phyloP scores from a whole-genome alignment of 1,284 basidiomycete genomes.

The Marasmius tenuissimus region DNA sequence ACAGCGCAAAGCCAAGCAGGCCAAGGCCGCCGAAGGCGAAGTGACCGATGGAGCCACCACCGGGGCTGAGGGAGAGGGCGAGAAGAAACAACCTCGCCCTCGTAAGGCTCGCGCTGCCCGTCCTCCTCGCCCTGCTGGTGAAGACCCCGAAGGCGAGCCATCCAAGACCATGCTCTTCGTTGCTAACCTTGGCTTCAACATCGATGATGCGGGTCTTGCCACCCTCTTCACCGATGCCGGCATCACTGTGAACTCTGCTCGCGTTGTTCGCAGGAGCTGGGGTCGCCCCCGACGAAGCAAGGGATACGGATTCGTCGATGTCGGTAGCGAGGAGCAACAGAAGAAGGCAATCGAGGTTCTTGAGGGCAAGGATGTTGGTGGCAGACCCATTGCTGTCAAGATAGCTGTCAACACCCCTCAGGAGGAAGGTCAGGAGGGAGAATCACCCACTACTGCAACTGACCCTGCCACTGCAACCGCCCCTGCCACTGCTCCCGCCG shows the following conservation, averaged over 20 bases:
- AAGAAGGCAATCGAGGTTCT: conserved; percentile 80
- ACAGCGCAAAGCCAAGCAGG: conserved; percentile 63
- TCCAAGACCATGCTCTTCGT: conserved; percentile 90
- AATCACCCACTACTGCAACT: conserved; percentile 26
- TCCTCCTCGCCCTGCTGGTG: conserved; percentile 63
- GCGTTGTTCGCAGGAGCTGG: conserved; percentile 83
- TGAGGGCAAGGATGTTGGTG: conserved; percentile 81
- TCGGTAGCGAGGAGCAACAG: conserved; percentile 82
- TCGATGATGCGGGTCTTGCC: conserved; percentile 78
- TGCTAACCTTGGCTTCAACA: conserved; percentile 90
- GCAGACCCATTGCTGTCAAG: conserved; percentile 83
- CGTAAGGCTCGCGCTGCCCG: conserved; percentile 65
- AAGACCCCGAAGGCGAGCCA: conserved; percentile 77
- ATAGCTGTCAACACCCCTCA: conserved; percentile 73
- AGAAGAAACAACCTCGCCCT: conserved; percentile 52
- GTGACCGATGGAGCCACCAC: conserved; percentile 33
- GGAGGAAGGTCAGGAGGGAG: conserved; percentile 44
- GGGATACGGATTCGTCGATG: conserved; percentile 94
- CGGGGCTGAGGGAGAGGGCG: neutral
- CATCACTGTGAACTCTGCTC: conserved; percentile 79
- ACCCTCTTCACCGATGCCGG: conserved; percentile 82
- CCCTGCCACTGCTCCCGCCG: conserved; percentile 28
- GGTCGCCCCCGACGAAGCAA: conserved; percentile 82
- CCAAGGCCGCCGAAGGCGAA: conserved; percentile 36
- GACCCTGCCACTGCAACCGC: conserved; percentile 26